Evolutionary conservation across 2,329 filamentous ascomycete species (phyloP).

Genomic region (Penicillium sclerotigenum): DNA sequence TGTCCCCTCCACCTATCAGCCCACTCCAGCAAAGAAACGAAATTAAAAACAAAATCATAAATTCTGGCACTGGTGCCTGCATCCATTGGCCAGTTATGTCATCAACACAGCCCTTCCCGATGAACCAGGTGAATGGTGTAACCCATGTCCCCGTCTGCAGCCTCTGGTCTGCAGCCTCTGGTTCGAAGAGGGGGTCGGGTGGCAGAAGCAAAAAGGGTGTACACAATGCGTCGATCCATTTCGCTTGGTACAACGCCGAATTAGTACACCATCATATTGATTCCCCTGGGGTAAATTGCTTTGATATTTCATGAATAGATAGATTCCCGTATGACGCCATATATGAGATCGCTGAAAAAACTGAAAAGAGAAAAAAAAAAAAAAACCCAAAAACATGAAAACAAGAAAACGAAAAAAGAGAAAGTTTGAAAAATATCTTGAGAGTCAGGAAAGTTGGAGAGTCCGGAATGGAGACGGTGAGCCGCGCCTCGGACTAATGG

Average conservation of each 20-base stretch:
- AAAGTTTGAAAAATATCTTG: not conserved
- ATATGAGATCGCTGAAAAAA: conserved; percentile 5
- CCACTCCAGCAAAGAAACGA: not conserved
- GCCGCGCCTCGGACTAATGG: conserved; percentile 6
- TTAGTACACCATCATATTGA: conserved; percentile 10
- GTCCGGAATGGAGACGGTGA: not conserved
- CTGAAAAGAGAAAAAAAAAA: not conserved
- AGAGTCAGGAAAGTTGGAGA: not conserved
- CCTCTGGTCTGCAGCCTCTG: not conserved
- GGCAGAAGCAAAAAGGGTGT: conserved; percentile 3
- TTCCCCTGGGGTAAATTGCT: conserved; percentile 12
- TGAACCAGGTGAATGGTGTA: not conserved
- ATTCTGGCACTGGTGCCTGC: conserved; percentile 16
- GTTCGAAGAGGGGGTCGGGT: conserved; percentile 10
- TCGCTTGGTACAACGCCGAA: conserved; percentile 11
- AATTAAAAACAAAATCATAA: not conserved
- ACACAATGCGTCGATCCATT: conserved; percentile 3
- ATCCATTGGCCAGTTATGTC: conserved; percentile 20
- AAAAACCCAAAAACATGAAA: too few relatives aligned
- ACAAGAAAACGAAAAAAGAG: not conserved
- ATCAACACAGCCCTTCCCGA: conserved; percentile 11
- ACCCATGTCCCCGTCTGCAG: conserved; percentile 10
- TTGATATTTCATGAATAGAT: conserved; percentile 6
- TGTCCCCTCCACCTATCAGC: not conserved
- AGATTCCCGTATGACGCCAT: conserved; percentile 2